Percentiles rank a stretch among this genome's conserved stretches.
Conservation (phyloP, 345 rosid species). For the Lumnitzera racemosa region DNA sequence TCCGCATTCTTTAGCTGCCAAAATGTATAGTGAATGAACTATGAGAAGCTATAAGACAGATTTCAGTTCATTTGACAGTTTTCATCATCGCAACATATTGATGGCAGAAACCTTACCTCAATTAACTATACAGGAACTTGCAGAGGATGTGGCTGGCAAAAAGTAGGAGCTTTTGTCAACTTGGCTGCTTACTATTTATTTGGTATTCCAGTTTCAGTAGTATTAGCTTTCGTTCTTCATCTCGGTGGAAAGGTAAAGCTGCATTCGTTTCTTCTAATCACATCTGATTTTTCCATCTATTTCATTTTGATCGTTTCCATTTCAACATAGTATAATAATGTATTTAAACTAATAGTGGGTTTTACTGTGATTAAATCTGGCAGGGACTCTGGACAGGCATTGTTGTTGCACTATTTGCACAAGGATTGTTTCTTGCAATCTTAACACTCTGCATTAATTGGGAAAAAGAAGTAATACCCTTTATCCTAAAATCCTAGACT, state of each 20-base stretch:
- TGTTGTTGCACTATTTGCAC: conserved; percentile 6
- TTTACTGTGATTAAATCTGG: not conserved
- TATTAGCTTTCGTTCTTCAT: conserved; percentile 26
- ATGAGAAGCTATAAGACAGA: no score
- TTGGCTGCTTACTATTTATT: conserved; percentile 30
- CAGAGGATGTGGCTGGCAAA: conserved; percentile 45
- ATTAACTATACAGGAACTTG: conserved; percentile 14
- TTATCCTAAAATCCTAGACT: no score
- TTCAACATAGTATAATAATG: no score
- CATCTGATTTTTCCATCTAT: not conserved
- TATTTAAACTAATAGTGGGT: no score
- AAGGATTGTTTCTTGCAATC: conserved; percentile 17
- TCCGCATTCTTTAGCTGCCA: no score
- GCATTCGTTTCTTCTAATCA: not conserved
- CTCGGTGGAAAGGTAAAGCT: conserved; percentile 11
- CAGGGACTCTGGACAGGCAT: conserved; percentile 29
- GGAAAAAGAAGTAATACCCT: conserved; percentile 17
- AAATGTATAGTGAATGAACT: no score
- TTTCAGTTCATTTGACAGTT: no score
- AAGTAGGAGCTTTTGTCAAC: conserved; percentile 26
- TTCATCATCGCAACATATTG: no score
- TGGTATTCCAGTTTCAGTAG: conserved; percentile 17
- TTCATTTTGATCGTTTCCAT: no score
- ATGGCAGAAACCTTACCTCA: no score
- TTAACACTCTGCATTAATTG: conserved; percentile 18